These are phyloP conservation scores for Theileria equi DNA, from an alignment of 169 alveolate species.

Conservation along the genomic window DNA sequence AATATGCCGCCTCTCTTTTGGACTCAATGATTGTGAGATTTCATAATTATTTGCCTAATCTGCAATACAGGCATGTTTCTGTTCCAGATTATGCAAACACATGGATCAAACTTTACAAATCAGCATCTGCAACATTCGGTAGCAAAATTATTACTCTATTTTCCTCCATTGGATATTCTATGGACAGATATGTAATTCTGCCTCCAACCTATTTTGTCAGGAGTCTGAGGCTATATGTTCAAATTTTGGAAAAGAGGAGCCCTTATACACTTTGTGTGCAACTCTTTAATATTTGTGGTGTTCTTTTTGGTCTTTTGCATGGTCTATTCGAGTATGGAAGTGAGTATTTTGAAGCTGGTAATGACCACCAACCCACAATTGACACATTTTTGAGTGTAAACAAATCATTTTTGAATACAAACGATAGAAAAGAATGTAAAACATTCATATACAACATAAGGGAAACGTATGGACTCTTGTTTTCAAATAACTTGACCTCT, in stretches of 20 bases:
- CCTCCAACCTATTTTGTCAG: slow-evolving; percentile 44
- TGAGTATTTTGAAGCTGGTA: not conserved
- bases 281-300: slow-evolving; percentile 39
- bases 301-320: slow-evolving; percentile 33
- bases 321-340: slow-evolving; percentile 4
- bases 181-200: slow-evolving; percentile 16
- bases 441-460: slow-evolving; percentile 13
- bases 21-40: slow-evolving; percentile 46
- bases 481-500: not conserved
- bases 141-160: slow-evolving; percentile 50
- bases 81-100: not conserved
- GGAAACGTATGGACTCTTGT: slow-evolving; percentile 13
- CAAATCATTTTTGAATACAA: not conserved
- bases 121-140: slow-evolving; percentile 26
- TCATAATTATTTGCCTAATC: slow-evolving; percentile 31
- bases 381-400: not conserved
- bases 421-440: not conserved
- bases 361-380: too few species aligned
- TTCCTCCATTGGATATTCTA: slow-evolving; percentile 26
- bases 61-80: not conserved
- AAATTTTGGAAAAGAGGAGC: not conserved
- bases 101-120: slow-evolving; percentile 48
- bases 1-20: slow-evolving; percentile 18
- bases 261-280: not conserved
- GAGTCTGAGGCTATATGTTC: slow-evolving; percentile 14